Percentiles rank a stretch among this genome's conserved stretches.
Evolutionary conservation across 1,139 yeast genomes (phyloP).

Genomic region (Sugiyamaella neomexicana): DNA sequence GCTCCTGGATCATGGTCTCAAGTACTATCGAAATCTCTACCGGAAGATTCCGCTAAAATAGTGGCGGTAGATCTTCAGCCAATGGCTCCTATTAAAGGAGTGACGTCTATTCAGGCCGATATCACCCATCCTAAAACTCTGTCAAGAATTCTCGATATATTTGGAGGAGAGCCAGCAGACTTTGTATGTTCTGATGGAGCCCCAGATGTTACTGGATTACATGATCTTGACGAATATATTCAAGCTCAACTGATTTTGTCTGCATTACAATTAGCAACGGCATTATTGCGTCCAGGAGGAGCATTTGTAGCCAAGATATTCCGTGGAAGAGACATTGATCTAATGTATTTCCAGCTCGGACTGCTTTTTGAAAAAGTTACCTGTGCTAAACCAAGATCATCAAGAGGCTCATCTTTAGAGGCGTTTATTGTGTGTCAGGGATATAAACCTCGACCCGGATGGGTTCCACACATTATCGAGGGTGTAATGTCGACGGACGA

Average conservation of each 20-base stretch:
- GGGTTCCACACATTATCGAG: constrained; percentile 63
- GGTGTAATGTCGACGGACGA: constrained; percentile 63
- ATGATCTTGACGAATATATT: constrained; percentile 92
- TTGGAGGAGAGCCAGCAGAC: constrained; percentile 92
- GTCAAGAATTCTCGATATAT: constrained; percentile 67
- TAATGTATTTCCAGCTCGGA: constrained; percentile 85
- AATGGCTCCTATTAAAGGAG: constrained; percentile 91
- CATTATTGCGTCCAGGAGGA: constrained; percentile 85
- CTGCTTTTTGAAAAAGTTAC: constrained; percentile 79
- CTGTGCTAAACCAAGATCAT: constrained; percentile 94
- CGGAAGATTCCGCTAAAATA: constrained; percentile 54
- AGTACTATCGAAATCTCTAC: constrained; percentile 57
- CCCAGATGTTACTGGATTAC: constrained; percentile 96
- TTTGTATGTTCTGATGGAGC: constrained; percentile 98
- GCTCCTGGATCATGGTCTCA: constrained; percentile 99
- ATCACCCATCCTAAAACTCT: constrained; percentile 93
- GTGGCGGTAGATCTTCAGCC: constrained; percentile 97
- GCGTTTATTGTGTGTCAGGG: constrained; percentile 92
- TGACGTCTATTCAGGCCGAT: constrained; percentile 89
- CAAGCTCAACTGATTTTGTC: constrained; percentile 92
- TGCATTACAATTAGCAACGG: constrained; percentile 87
- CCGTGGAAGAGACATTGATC: constrained; percentile 91
- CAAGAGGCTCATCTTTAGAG: constrained; percentile 90
- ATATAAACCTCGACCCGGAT: constrained; percentile 74
- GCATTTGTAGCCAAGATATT: constrained; percentile 93